These are phyloP conservation scores for Kwoniella sp. DNA, from an alignment of 768 basidiomycete species.

Conservation along the genomic window DNA sequence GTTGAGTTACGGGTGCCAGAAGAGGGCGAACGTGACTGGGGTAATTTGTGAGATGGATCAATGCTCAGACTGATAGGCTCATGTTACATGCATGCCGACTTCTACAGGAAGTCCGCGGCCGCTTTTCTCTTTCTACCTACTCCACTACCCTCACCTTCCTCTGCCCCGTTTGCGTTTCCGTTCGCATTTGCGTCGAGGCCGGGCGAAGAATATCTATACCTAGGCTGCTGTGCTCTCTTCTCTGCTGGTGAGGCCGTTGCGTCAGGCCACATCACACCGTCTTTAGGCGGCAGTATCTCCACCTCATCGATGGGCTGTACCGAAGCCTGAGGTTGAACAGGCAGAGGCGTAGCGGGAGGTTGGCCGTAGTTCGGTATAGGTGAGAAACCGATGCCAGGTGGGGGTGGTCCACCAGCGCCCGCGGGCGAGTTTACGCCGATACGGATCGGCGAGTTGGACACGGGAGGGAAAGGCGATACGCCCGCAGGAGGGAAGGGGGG, in stretches of 20 bases:
- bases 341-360: slow-evolving; percentile 3
- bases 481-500: slow-evolving; percentile 42
- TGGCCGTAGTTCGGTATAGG: slow-evolving; percentile 9
- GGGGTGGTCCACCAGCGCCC: slow-evolving; percentile 2
- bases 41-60: too few species aligned
- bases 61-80: too few species aligned
- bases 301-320: slow-evolving; percentile 6
- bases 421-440: slow-evolving; percentile 11
- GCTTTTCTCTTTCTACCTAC: slow-evolving; percentile 50
- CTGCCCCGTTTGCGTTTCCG: slow-evolving; percentile 21
- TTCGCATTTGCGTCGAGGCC: neutral
- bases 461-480: slow-evolving; percentile 45
- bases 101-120: slow-evolving; percentile 67
- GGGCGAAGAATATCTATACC: slow-evolving; percentile 53
- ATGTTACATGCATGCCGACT: neutral
- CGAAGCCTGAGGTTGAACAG: neutral
- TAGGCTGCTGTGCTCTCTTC: slow-evolving; percentile 51
- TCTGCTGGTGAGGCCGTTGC: slow-evolving; percentile 49
- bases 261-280: slow-evolving; percentile 57
- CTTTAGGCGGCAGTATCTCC: slow-evolving; percentile 46
- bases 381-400: slow-evolving; percentile 5
- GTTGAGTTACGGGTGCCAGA: too few species aligned
- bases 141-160: slow-evolving; percentile 18
- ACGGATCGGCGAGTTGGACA: slow-evolving; percentile 20
- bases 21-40: too few species aligned